Evolutionary conservation across 179 eudicot species (phyloP).

Genomic region (Spergularia azorica): DNA sequence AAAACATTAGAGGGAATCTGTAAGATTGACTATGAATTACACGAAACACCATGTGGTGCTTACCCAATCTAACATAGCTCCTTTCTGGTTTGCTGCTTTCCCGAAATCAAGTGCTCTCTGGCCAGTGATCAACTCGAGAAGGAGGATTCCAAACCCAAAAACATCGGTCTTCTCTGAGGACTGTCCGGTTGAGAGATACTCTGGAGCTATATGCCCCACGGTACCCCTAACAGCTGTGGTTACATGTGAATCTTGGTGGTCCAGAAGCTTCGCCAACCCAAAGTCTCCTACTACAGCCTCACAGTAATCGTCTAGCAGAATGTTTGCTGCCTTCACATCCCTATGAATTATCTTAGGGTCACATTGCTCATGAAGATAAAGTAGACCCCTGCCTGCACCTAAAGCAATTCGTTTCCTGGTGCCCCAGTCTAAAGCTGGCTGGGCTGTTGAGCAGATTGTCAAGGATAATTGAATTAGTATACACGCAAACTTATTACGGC

Average conservation of each 20-base stretch:
- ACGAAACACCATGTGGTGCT: conserved; percentile 7
- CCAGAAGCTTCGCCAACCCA: conserved; percentile 31
- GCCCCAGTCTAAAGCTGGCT: conserved; percentile 82
- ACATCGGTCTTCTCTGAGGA: background rate
- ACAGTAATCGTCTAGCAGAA: conserved; percentile 68
- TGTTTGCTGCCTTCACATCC: conserved; percentile 93
- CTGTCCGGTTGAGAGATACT: background rate
- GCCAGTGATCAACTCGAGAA: background rate
- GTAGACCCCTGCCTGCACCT: conserved; percentile 78
- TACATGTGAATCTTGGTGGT: background rate
- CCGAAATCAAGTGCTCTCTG: conserved; percentile 39
- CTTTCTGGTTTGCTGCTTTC: conserved; percentile 85
- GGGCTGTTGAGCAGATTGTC: conserved; percentile 45
- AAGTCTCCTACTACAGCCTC: conserved; percentile 93
- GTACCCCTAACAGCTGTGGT: background rate
- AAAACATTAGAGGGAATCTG: background rate
- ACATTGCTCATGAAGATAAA: conserved; percentile 90
- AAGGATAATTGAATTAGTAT: conserved; percentile 17
- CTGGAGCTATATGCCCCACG: background rate
- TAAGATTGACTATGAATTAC: background rate
- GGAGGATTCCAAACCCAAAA: background rate
- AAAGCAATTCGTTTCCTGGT: conserved; percentile 74
- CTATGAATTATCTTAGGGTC: conserved; percentile 91
- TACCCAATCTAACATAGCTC: conserved; percentile 89
- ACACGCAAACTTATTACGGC: background rate